Percentiles rank a stretch among this genome's conserved stretches.
Evolutionary conservation across 169 alveolate species (phyloP).

Genomic region (Cryptosporidium viatorum): DNA sequence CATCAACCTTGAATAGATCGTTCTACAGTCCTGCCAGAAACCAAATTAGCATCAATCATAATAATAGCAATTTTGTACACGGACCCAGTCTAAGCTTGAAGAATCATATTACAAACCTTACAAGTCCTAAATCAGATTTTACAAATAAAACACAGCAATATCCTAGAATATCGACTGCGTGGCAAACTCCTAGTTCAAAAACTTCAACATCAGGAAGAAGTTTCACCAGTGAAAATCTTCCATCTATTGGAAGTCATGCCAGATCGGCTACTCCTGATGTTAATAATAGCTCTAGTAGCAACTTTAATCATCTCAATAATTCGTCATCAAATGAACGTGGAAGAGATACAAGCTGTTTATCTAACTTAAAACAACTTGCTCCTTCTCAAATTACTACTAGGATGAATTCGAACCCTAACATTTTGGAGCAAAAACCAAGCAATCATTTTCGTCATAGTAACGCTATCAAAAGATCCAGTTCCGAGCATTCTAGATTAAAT

Average conservation of each 20-base stretch:
- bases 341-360: slow-evolving; percentile 32
- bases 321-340: slow-evolving; percentile 23
- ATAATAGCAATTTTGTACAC: background rate
- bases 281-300: background rate
- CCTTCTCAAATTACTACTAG: slow-evolving; percentile 6
- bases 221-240: background rate
- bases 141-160: background rate
- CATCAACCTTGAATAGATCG: background rate
- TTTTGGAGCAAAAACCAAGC: background rate
- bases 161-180: background rate
- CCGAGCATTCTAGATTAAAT: slow-evolving; percentile 33
- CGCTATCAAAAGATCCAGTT: slow-evolving; percentile 25
- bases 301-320: background rate
- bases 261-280: slow-evolving; percentile 19
- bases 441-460: background rate
- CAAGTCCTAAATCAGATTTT: background rate
- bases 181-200: background rate
- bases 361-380: background rate
- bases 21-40: background rate
- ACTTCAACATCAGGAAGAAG: background rate
- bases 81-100: background rate
- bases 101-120: background rate
- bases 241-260: background rate
- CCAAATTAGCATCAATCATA: background rate
- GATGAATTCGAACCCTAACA: slow-evolving; percentile 37